Evolutionary conservation across 768 basidiomycete species (phyloP).

Genomic region (Kwoniella newhampshirensis): DNA sequence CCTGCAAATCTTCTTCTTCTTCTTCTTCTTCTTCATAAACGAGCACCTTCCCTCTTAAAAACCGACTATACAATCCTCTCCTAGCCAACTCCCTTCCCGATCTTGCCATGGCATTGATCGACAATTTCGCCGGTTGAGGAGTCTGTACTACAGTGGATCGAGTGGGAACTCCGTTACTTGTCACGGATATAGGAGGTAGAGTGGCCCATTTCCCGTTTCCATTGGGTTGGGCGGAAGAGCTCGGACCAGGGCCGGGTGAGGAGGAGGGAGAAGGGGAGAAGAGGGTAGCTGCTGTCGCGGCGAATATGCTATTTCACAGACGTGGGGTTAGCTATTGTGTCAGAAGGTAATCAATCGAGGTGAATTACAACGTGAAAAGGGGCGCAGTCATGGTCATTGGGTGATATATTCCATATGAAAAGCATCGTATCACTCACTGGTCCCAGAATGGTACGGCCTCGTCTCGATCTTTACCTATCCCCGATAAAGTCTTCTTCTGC

Average conservation of each 20-base stretch:
- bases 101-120: constrained; percentile 36
- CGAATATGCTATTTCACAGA: constrained; percentile 68
- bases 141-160: no score
- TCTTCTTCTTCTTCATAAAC: constrained; percentile 56
- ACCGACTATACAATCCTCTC: constrained; percentile 71
- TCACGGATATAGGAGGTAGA: constrained; percentile 13
- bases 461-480: constrained; percentile 88
- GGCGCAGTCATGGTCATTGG: no score
- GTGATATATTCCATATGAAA: no score
- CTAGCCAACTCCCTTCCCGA: constrained; percentile 80
- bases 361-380: no score
- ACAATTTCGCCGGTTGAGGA: constrained; percentile 53
- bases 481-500: constrained; percentile 80
- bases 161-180: constrained; percentile 1
- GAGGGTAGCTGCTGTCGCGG: constrained; percentile 78
- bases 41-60: constrained; percentile 64
- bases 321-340: not conserved
- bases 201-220: constrained; percentile 56
- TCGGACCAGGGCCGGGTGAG: constrained; percentile 57
- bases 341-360: not conserved
- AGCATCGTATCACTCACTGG: constrained; percentile 71
- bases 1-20: constrained; percentile 23
- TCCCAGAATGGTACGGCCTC: constrained; percentile 98
- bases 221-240: constrained; percentile 65
- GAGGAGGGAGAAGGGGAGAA: constrained; percentile 59